A percentile compares a stretch with the other conserved stretches of the same genome.
phyloP scores from a whole-genome alignment of 768 basidiomycete genomes.

The Paxillus involutus region DNA sequence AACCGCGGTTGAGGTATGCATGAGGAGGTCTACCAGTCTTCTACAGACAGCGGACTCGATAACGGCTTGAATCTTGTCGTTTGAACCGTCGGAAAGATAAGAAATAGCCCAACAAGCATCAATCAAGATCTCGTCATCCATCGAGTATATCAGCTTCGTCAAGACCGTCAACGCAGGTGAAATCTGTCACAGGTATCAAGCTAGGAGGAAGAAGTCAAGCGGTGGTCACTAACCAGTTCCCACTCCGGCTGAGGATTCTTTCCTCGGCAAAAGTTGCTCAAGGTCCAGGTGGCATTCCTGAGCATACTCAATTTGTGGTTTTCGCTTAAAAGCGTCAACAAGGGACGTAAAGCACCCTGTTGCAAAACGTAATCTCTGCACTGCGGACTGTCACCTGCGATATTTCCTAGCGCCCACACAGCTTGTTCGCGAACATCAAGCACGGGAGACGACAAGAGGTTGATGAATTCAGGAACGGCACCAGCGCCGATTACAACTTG shows the following conservation, averaged over 20 bases:
- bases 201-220: constrained; percentile 8
- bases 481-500: constrained; percentile 95
- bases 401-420: constrained; percentile 99
- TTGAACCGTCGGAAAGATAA: constrained; percentile 97
- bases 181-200: constrained; percentile 57
- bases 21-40: constrained; percentile 93
- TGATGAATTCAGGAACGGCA: constrained; percentile 97
- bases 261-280: constrained; percentile 99
- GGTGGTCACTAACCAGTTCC: constrained; percentile 71
- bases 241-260: constrained; percentile 98
- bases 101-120: constrained; percentile 99
- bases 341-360: constrained; percentile 89
- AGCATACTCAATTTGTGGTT: constrained; percentile 99
- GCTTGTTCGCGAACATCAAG: constrained; percentile 98
- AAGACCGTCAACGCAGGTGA: constrained; percentile 95
- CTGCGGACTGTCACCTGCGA: constrained; percentile 96
- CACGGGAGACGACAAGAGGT: constrained; percentile 89
- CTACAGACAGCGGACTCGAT: constrained; percentile 98
- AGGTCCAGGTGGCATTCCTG: constrained; percentile 97
- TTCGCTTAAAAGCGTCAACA: constrained; percentile 87
- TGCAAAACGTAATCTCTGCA: constrained; percentile 97
- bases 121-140: constrained; percentile 98
- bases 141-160: constrained; percentile 97
- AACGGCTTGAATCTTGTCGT: constrained; percentile 99
- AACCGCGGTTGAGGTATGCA: constrained; percentile 93